These are phyloP conservation scores for Paracorniculantispora psalliotae DNA, from an alignment of 2,329 filamentous ascomycete species.

Conservation along the genomic window DNA sequence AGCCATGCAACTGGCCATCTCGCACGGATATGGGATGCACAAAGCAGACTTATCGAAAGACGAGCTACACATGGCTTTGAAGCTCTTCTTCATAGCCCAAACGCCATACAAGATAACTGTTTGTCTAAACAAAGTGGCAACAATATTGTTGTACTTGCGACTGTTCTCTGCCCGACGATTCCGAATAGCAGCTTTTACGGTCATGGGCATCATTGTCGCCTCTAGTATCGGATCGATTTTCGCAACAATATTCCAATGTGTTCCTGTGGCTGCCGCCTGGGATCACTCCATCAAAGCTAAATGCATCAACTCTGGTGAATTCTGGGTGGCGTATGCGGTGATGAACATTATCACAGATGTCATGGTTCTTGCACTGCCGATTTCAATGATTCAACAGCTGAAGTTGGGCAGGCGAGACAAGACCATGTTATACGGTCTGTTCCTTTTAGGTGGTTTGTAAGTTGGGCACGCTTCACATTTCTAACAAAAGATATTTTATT, in stretches of 20 bases:
- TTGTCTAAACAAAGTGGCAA: constrained; percentile 46
- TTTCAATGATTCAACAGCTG: constrained; percentile 29
- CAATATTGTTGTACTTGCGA: constrained; percentile 44
- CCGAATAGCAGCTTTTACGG: constrained; percentile 30
- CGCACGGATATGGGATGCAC: constrained; percentile 37
- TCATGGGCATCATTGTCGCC: constrained; percentile 35
- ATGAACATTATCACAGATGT: constrained; percentile 35
- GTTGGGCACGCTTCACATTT: constrained; percentile 12
- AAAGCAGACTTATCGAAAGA: constrained; percentile 26
- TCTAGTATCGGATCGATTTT: constrained; percentile 38
- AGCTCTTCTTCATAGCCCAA: constrained; percentile 44
- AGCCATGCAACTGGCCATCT: constrained; percentile 30
- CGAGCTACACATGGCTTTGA: constrained; percentile 20
- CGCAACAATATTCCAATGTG: constrained; percentile 43
- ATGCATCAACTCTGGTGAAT: constrained; percentile 38
- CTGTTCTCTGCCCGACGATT: constrained; percentile 43
- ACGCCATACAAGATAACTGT: constrained; percentile 46
- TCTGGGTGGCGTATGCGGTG: constrained; percentile 42
- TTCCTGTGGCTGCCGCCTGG: constrained; percentile 39
- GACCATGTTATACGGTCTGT: constrained; percentile 30
- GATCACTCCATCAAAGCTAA: constrained; percentile 32
- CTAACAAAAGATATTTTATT: no score
- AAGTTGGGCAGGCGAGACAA: constrained; percentile 29
- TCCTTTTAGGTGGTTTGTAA: constrained; percentile 33
- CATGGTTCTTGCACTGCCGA: constrained; percentile 31